Evolutionary conservation across 768 basidiomycete species (phyloP).

Genomic region (Albatrellus ellisii): DNA sequence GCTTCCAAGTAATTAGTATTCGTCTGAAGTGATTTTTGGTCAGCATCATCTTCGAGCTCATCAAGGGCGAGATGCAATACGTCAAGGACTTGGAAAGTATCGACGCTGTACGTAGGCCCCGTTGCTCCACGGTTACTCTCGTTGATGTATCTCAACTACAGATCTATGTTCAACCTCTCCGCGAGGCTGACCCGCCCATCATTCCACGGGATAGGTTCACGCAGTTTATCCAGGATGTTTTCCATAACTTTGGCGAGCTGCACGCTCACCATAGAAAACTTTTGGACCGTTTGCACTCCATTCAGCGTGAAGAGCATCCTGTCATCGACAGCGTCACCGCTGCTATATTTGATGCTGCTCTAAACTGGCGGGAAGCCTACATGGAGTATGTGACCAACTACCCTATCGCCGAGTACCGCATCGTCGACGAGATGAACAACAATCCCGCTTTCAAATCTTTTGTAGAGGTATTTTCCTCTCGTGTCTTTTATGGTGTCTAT

Average conservation of each 20-base stretch:
- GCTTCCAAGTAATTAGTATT: background rate
- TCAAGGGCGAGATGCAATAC: slow-evolving; percentile 93
- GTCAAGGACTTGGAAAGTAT: slow-evolving; percentile 87
- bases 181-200: slow-evolving; percentile 61
- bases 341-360: slow-evolving; percentile 73
- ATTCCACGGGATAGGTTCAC: slow-evolving; percentile 59
- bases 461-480: slow-evolving; percentile 48
- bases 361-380: slow-evolving; percentile 89
- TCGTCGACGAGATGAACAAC: slow-evolving; percentile 78
- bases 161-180: slow-evolving; percentile 77
- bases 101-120: slow-evolving; percentile 38
- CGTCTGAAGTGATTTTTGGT: background rate
- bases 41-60: slow-evolving; percentile 88
- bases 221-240: slow-evolving; percentile 74
- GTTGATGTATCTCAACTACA: slow-evolving; percentile 18
- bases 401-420: slow-evolving; percentile 78
- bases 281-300: slow-evolving; percentile 69
- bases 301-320: slow-evolving; percentile 83
- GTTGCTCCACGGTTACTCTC: background rate
- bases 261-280: slow-evolving; percentile 62
- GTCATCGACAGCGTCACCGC: slow-evolving; percentile 70
- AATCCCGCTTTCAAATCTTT: slow-evolving; percentile 74
- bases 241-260: slow-evolving; percentile 77
- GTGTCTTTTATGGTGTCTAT: background rate
- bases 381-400: slow-evolving; percentile 90